Percentiles rank a stretch among this genome's conserved stretches.
Conservation (phyloP, 1,284 basidiomycete genomes). For the Pseudozyma tsukubaensis region DNA sequence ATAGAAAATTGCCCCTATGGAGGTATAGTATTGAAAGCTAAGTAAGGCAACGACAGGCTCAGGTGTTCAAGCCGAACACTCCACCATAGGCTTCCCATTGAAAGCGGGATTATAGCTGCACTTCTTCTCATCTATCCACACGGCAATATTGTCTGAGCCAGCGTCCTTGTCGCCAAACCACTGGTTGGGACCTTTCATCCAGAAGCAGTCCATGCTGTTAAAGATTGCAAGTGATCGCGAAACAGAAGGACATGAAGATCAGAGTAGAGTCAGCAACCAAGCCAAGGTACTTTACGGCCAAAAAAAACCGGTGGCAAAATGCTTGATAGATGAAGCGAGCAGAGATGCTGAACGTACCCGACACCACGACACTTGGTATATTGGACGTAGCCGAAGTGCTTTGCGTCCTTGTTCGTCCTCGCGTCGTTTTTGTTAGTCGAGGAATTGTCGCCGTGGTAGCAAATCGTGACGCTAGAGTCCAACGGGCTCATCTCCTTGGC, state of each 20-base stretch:
- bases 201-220: conserved; percentile 10
- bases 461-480: neutral
- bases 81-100: too few relatives aligned
- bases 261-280: neutral
- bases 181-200: neutral
- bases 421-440: neutral
- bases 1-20: too few relatives aligned
- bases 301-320: neutral
- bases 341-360: neutral
- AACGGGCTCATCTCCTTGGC: neutral
- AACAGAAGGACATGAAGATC: neutral
- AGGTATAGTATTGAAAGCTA: too few relatives aligned
- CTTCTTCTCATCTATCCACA: neutral
- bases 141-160: neutral
- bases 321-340: neutral
- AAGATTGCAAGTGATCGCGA: too few relatives aligned
- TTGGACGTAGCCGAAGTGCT: neutral
- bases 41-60: too few relatives aligned
- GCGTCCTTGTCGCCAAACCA: neutral
- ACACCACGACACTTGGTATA: neutral
- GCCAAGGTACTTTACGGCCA: too few relatives aligned
- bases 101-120: too few relatives aligned
- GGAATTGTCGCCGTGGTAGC: conserved; percentile 5
- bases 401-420: neutral
- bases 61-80: too few relatives aligned